Conservation (phyloP, 2,329 filamentous ascomycete genomes). For the Berkeleyomyces basicola region DNA sequence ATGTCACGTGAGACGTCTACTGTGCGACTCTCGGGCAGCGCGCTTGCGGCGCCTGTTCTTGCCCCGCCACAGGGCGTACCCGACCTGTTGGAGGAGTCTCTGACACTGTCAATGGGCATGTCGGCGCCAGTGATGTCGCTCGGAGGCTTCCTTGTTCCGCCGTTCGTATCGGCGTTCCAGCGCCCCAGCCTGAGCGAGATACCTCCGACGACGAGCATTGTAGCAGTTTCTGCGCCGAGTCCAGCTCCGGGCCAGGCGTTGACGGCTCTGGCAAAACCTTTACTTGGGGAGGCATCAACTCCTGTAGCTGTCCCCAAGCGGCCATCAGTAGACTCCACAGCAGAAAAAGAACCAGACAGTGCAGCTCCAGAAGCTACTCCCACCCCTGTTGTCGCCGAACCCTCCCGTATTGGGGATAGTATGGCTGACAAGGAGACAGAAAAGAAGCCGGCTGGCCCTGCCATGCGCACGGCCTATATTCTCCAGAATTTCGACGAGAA, state of each 20-base stretch:
- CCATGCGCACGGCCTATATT: constrained; percentile 41
- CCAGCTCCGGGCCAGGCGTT: background rate
- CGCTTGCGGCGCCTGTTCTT: constrained; percentile 25
- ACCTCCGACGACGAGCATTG: background rate
- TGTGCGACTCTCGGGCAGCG: constrained; percentile 14
- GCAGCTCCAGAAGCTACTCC: too few species aligned
- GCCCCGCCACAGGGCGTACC: constrained; percentile 20
- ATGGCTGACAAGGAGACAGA: background rate
- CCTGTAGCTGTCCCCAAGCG: background rate
- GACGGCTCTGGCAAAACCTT: background rate
- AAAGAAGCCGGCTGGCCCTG: constrained; percentile 18
- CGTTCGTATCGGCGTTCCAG: constrained; percentile 8
- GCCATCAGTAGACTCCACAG: background rate
- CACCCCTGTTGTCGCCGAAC: background rate
- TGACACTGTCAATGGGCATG: constrained; percentile 16
- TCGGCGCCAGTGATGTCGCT: constrained; percentile 15
- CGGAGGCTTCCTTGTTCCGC: constrained; percentile 15
- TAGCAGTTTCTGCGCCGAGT: background rate
- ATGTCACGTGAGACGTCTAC: background rate
- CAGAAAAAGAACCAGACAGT: background rate
- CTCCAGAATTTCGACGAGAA: constrained; percentile 43
- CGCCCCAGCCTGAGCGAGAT: background rate
- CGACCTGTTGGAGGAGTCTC: constrained; percentile 10
- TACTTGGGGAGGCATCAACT: background rate
- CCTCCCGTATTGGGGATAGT: background rate